Conservation (phyloP, 129 eudicot species). For the Saposhnikovia divaricata region DNA sequence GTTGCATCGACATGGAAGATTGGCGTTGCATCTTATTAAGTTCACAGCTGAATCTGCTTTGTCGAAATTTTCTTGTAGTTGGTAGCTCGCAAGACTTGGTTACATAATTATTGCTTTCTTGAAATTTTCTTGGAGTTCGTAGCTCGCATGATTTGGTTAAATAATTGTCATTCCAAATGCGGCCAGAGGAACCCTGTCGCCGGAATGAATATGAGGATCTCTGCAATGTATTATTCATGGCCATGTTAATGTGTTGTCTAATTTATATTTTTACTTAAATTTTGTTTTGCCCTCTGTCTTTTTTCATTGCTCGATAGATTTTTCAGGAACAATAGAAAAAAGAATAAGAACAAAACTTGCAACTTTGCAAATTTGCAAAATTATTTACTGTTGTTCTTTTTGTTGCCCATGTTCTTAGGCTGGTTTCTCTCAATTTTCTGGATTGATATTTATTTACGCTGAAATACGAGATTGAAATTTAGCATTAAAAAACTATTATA, state of each 20-base stretch:
- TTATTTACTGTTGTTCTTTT: background rate
- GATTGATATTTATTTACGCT: background rate
- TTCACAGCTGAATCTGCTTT: slow-evolving; percentile 4
- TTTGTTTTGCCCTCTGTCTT: background rate
- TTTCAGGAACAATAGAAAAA: background rate
- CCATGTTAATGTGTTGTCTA: background rate
- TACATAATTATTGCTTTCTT: background rate
- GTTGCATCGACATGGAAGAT: background rate
- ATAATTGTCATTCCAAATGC: slow-evolving; percentile 34
- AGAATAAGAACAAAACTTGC: background rate
- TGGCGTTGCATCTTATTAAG: background rate
- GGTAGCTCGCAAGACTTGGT: slow-evolving; percentile 17
- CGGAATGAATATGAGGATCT: slow-evolving; percentile 58
- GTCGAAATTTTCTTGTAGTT: background rate
- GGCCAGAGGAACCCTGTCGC: slow-evolving; percentile 68
- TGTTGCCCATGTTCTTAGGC: background rate
- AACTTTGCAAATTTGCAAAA: background rate
- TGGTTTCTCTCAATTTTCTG: background rate
- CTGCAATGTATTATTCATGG: slow-evolving; percentile 44
- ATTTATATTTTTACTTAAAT: background rate
- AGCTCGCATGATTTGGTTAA: slow-evolving; percentile 18
- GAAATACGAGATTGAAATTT: background rate
- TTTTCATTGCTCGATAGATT: background rate
- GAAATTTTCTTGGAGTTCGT: background rate
- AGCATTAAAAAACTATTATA: background rate